Evolutionary conservation across 106 monocot genomes (phyloP).

Genomic region (Dendrobium catenatum): DNA sequence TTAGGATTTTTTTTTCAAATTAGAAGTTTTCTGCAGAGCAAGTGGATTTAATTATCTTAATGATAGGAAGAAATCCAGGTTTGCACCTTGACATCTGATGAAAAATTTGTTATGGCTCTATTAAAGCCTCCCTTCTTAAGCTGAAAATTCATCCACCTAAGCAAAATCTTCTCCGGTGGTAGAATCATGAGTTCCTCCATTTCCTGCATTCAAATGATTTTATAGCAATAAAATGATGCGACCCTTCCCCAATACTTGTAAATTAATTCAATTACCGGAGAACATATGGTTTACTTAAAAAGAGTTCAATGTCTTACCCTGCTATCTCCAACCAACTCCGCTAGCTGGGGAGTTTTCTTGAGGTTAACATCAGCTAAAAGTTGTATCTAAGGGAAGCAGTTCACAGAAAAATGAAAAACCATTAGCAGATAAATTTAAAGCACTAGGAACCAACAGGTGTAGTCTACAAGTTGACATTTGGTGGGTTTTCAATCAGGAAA

Average conservation of each 20-base stretch:
- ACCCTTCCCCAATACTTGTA: neutral
- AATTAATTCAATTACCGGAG: neutral
- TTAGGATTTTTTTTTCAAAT: neutral
- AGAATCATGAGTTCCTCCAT: slow-evolving; percentile 52
- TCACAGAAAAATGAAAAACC: neutral
- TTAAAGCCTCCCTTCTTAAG: slow-evolving; percentile 46
- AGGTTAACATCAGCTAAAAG: slow-evolving; percentile 42
- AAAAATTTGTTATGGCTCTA: slow-evolving; percentile 53
- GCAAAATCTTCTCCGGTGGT: slow-evolving; percentile 53
- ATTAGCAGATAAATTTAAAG: neutral
- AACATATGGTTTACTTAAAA: neutral
- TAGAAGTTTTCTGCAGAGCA: neutral
- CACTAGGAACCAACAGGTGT: neutral
- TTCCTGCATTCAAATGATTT: slow-evolving; percentile 28
- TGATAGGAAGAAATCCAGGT: neutral
- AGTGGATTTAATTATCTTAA: slow-evolving; percentile 3
- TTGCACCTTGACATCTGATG: slow-evolving; percentile 53
- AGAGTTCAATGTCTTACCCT: slow-evolving; percentile 9
- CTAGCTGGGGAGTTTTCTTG: slow-evolving; percentile 35
- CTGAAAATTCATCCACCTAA: slow-evolving; percentile 71
- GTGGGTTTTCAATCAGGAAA: neutral
- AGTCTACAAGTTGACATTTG: neutral
- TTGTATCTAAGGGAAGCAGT: slow-evolving; percentile 25
- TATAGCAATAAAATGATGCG: neutral
- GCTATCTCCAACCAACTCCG: slow-evolving; percentile 35